Conservation (phyloP, 1,139 yeast species). For the Yamadazyma diospyri region DNA sequence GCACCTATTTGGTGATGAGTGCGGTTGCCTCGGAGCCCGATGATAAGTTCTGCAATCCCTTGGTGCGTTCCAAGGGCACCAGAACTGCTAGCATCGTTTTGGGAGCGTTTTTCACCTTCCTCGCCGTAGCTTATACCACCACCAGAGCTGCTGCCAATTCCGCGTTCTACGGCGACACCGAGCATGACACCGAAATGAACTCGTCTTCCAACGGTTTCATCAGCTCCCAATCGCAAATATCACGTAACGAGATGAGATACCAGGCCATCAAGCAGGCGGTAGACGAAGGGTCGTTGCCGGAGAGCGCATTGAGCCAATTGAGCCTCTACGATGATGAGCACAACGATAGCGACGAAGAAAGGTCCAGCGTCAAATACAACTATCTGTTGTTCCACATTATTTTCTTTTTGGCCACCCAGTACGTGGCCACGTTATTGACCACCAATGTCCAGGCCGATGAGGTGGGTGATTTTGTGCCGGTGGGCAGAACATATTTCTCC, state of each 20-base stretch:
- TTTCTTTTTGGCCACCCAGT: slow-evolving; percentile 93
- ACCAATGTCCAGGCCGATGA: slow-evolving; percentile 86
- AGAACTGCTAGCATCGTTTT: slow-evolving; percentile 83
- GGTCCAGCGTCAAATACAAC: slow-evolving; percentile 71
- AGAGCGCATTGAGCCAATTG: slow-evolving; percentile 75
- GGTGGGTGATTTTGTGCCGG: slow-evolving; percentile 89
- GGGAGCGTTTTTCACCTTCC: slow-evolving; percentile 90
- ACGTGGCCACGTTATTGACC: slow-evolving; percentile 90
- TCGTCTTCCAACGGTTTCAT: slow-evolving; percentile 16
- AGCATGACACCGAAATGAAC: slow-evolving; percentile 20
- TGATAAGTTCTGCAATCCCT: slow-evolving; percentile 86
- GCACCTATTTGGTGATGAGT: slow-evolving; percentile 86
- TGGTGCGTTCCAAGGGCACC: slow-evolving; percentile 84
- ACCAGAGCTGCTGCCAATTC: slow-evolving; percentile 89
- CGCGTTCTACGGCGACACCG: slow-evolving; percentile 46
- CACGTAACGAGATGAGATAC: slow-evolving; percentile 72
- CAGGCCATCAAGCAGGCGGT: slow-evolving; percentile 93
- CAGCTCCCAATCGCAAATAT: slow-evolving; percentile 48
- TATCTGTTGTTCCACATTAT: slow-evolving; percentile 86
- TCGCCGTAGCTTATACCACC: slow-evolving; percentile 95
- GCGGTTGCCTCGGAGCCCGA: slow-evolving; percentile 98
- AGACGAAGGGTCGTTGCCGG: slow-evolving; percentile 91
- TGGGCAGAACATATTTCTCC: slow-evolving; percentile 93
- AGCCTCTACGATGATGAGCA: slow-evolving; percentile 49
- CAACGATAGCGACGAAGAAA: slow-evolving; percentile 53